These are phyloP conservation scores for Penicillium carneum DNA, from an alignment of 2,329 filamentous ascomycete species.

Conservation along the genomic window DNA sequence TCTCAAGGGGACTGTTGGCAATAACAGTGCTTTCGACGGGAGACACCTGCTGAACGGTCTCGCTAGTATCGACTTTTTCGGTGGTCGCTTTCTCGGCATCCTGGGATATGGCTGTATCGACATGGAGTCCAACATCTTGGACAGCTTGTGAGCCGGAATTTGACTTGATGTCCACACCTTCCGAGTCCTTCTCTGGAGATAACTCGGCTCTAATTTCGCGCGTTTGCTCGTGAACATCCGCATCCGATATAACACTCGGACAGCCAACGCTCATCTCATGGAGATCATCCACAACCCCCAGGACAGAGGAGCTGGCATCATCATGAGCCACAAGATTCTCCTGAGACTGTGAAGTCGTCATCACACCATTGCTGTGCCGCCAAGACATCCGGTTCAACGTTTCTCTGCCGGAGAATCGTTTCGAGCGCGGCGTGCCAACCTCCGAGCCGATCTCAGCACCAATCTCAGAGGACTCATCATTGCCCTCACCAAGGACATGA, in stretches of 20 bases:
- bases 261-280: constrained; percentile 30
- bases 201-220: background rate
- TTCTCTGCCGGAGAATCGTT: constrained; percentile 42
- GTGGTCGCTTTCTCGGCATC: background rate
- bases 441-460: constrained; percentile 63
- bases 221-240: constrained; percentile 5
- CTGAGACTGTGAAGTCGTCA: constrained; percentile 37
- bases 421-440: constrained; percentile 40
- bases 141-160: background rate
- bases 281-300: constrained; percentile 39
- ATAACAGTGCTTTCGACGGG: background rate
- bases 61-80: background rate
- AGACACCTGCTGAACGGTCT: background rate
- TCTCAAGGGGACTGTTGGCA: background rate
- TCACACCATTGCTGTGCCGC: constrained; percentile 26
- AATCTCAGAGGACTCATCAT: constrained; percentile 66
- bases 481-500: constrained; percentile 50
- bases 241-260: constrained; percentile 24
- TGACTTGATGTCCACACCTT: background rate
- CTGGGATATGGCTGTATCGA: background rate
- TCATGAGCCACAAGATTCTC: constrained; percentile 46
- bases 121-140: background rate
- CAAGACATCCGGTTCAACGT: constrained; percentile 39
- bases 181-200: background rate
- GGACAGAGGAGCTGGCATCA: constrained; percentile 37